These are phyloP conservation scores for Sugiyamaella smithiae DNA, from an alignment of 805 yeast genomes.

Conservation along the genomic window DNA sequence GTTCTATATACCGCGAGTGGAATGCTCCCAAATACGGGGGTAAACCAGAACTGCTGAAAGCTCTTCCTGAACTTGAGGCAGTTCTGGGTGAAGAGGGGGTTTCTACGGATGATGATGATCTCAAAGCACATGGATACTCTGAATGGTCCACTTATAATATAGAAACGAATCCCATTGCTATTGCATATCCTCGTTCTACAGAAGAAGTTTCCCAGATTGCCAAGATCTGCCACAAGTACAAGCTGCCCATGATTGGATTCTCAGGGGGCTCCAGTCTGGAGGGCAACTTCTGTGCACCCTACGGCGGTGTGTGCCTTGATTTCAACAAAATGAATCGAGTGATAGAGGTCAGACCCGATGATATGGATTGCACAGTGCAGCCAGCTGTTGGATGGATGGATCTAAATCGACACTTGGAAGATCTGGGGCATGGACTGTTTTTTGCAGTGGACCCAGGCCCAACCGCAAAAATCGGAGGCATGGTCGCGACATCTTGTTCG, in stretches of 20 bases:
- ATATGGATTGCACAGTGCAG: conserved; percentile 69
- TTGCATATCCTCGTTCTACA: conserved; percentile 62
- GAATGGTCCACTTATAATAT: conserved; percentile 30
- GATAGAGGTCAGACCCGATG: conserved; percentile 54
- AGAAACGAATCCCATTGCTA: conserved; percentile 46
- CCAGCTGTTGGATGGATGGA: conserved; percentile 83
- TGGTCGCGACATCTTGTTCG: conserved; percentile 73
- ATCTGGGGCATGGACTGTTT: conserved; percentile 44
- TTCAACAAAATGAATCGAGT: conserved; percentile 58
- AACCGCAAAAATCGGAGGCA: conserved; percentile 77
- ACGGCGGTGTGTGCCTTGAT: conserved; percentile 62
- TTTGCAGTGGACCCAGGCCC: conserved; percentile 83
- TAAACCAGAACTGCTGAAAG: conserved; percentile 40
- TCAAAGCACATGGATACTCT: conserved; percentile 30
- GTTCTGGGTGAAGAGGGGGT: conserved; percentile 52
- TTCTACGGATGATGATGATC: conserved; percentile 34
- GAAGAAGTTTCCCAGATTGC: conserved; percentile 64
- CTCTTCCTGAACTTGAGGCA: conserved; percentile 46
- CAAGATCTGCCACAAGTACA: conserved; percentile 57
- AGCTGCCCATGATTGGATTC: conserved; percentile 71
- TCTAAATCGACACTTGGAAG: conserved; percentile 49
- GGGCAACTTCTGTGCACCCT: conserved; percentile 74
- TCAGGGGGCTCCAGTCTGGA: conserved; percentile 80
- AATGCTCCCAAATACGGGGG: conserved; percentile 20
- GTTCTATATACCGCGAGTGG: conserved; percentile 6